Evolutionary conservation across 257 asterid genomes (phyloP).

Genomic region (Avicennia marina): DNA sequence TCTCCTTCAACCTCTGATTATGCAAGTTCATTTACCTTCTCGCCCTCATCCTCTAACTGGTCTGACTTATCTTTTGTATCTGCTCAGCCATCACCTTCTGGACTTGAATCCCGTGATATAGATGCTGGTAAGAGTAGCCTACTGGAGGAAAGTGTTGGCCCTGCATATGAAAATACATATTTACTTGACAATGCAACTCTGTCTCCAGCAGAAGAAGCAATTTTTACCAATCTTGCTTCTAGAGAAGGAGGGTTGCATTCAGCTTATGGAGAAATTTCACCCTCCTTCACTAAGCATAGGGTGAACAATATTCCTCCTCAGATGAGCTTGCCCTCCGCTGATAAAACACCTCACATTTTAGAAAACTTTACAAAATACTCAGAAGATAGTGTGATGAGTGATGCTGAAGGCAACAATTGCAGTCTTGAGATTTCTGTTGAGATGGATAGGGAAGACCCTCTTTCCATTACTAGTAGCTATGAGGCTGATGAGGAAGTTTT

Average conservation of each 20-base stretch:
- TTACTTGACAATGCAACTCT: conserved; percentile 25
- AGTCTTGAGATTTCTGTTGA: conserved; percentile 22
- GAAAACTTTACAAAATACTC: conserved; percentile 32
- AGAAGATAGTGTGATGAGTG: conserved; percentile 36
- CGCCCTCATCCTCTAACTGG: conserved; percentile 91
- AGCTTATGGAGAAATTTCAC: conserved; percentile 29
- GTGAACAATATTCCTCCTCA: conserved; percentile 39
- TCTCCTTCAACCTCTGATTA: conserved; percentile 86
- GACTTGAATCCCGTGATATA: conserved; percentile 29
- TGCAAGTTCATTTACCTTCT: conserved; percentile 72
- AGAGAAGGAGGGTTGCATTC: conserved; percentile 27
- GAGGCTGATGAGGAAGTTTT: conserved; percentile 23
- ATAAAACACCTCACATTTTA: conserved; percentile 42
- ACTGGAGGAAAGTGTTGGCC: conserved; percentile 27
- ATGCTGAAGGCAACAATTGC: conserved; percentile 26
- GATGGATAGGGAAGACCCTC: conserved; percentile 28
- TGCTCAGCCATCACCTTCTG: conserved; percentile 64
- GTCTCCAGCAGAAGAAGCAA: conserved; percentile 28
- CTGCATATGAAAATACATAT: no score
- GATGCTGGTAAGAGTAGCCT: conserved; percentile 25
- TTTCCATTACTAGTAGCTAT: conserved; percentile 27
- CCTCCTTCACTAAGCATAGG: conserved; percentile 44
- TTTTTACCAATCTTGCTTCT: conserved; percentile 17
- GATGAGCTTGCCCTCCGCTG: conserved; percentile 51
- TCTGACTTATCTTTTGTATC: conserved; percentile 66